Percentiles rank a stretch among this genome's conserved stretches.
phyloP scores from a whole-genome alignment of 1,139 yeast genomes.

The Pichia kudriavzevii region DNA sequence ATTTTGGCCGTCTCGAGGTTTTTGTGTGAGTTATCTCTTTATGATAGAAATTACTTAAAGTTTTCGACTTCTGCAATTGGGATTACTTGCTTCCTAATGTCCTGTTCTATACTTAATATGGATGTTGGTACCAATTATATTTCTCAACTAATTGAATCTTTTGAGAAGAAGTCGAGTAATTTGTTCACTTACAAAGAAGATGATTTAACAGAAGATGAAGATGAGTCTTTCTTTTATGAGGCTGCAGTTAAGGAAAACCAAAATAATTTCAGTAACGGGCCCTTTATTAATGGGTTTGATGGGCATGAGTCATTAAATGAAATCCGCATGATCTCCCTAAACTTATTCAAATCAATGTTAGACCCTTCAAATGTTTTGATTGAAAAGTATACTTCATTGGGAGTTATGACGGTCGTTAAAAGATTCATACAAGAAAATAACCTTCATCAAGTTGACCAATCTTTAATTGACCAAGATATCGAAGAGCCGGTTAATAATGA shows the following conservation, averaged over 20 bases:
- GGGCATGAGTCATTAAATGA: slow-evolving; percentile 34
- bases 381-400: slow-evolving; percentile 41
- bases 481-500: neutral
- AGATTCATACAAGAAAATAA: slow-evolving; percentile 24
- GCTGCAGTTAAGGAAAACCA: too few species aligned
- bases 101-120: slow-evolving; percentile 56
- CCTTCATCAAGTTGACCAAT: slow-evolving; percentile 16
- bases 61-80: slow-evolving; percentile 60
- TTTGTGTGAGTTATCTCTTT: slow-evolving; percentile 69
- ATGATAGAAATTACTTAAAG: slow-evolving; percentile 59
- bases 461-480: slow-evolving; percentile 29
- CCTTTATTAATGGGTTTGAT: slow-evolving; percentile 49
- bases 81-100: slow-evolving; percentile 60
- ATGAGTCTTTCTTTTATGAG: too few species aligned
- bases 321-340: slow-evolving; percentile 38
- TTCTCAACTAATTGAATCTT: slow-evolving; percentile 18
- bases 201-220: slow-evolving; percentile 9
- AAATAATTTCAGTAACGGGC: slow-evolving; percentile 28
- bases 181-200: slow-evolving; percentile 7
- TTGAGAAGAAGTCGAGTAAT: too few species aligned
- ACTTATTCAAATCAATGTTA: slow-evolving; percentile 40
- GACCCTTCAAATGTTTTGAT: slow-evolving; percentile 48
- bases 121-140: slow-evolving; percentile 28
- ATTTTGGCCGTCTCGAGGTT: slow-evolving; percentile 55
- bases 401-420: slow-evolving; percentile 29